These are phyloP conservation scores for Sporobolomyces roseus DNA, from an alignment of 768 basidiomycete genomes.

Conservation along the genomic window DNA sequence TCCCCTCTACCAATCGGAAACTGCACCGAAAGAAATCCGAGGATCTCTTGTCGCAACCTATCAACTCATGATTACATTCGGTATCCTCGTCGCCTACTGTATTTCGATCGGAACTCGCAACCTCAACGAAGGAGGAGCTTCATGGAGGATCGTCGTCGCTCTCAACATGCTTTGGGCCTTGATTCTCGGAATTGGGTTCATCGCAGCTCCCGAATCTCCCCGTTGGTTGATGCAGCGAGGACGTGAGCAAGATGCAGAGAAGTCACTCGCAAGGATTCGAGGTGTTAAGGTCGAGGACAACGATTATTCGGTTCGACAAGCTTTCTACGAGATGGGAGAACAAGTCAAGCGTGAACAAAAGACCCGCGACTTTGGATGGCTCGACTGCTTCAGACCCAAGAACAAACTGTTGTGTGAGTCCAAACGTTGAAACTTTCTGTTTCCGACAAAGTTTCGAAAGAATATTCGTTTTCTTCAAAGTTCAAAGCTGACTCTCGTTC, in stretches of 20 bases:
- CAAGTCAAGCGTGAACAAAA: conserved; percentile 57
- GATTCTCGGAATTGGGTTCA: conserved; percentile 62
- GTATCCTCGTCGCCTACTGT: conserved; percentile 62
- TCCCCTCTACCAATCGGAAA: conserved; percentile 71
- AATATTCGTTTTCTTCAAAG: not conserved
- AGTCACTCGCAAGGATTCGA: conserved; percentile 47
- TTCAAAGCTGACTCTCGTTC: not conserved
- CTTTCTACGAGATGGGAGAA: conserved; percentile 56
- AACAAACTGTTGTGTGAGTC: conserved; percentile 59
- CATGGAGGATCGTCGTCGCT: conserved; percentile 63
- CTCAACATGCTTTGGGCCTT: conserved; percentile 63
- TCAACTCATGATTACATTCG: conserved; percentile 49
- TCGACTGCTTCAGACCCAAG: conserved; percentile 61
- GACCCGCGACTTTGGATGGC: conserved; percentile 56
- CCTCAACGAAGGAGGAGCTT: conserved; percentile 52
- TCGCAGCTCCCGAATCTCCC: conserved; percentile 67
- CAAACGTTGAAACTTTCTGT: no score
- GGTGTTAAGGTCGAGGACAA: conserved; percentile 36
- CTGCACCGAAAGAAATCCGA: conserved; percentile 66
- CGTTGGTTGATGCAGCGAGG: conserved; percentile 60
- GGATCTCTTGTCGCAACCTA: conserved; percentile 53
- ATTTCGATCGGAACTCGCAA: conserved; percentile 66
- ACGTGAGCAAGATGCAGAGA: conserved; percentile 55
- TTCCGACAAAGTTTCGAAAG: not conserved
- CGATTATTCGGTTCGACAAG: conserved; percentile 43